Base-by-base conservation (phyloP, 2,329 filamentous ascomycete genomes). In the Penicillium sp. region DNA sequence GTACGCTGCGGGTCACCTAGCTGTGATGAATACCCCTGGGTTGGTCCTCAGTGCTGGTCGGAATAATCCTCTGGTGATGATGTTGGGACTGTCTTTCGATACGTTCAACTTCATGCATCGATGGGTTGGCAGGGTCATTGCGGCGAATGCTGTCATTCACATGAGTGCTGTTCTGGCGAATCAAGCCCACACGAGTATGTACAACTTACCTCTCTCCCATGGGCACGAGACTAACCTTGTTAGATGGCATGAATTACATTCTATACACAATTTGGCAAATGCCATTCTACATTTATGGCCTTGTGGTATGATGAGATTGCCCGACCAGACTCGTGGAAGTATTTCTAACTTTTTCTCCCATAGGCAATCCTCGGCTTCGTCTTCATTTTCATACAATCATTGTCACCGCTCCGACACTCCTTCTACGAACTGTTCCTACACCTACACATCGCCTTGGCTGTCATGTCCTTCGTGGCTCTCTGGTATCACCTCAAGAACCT, bases 31-130 rank as follows among this genome's bases (percentile, higher is more conserved):
- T 77, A 87, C 96, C 80, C 85, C 97, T 11, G 91, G 90, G 3
- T 84, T 96, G 46, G 82, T 97, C 64, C 83, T 97, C 60, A 84
- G 96, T 56, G 92, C 91, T 18, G 87, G 90, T 31, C 88, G 93
- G 67, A 97, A 97, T 79, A 97, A 97, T 75, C 90, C 90, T 2
- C 80, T 96, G 51, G 95, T 97, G 67, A 73, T 79, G 5, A 71
- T 94, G 27, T 81, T 97, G 53, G 85, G 88, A 60, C 86, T 97
- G 68, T 90, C 89, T 67, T 97, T 96, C 74, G 93, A 97, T 73
- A 92, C 91, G 0, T 97, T 95, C 81, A 97, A 97, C 72, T 85
- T 93, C 11, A 79, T 92, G 55, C 90, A 94, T 73, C 85, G 90
- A 58, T 94, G 89, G 89, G 83, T 89, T 58, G 90, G 89, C 22